Base-by-base conservation (phyloP, 495 filamentous ascomycete species). In the Gamarada debralockiae region DNA sequence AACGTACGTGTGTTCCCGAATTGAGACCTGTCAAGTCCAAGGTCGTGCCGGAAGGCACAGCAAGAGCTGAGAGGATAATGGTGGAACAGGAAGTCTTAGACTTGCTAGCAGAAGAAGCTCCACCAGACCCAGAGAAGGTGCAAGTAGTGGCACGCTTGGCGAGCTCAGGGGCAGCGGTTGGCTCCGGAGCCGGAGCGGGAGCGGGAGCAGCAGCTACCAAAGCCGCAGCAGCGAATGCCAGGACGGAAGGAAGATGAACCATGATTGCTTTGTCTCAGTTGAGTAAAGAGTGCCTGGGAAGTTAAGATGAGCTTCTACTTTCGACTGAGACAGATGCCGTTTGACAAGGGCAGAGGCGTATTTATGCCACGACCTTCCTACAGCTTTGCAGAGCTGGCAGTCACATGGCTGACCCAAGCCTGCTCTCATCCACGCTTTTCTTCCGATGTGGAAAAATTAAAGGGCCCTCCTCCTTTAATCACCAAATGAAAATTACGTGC, bases 41-140 rank as follows among this genome's bases (percentile, higher is more conserved):
- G 5, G 76, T 78, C 34, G 69, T 63, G 10, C 78, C 78, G 6
- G 78, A 71, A 21, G 78, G 77, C 2, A 82, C 78, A 14, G 66
- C 67, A 31, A 82, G 64, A 52, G 67, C 63, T 25, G 67, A 68
- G 13, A 81, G 62, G 20, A 74, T 59, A 50, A 82, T 74, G 6
- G 67, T 76, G 15, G 76, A 70, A 64, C 79, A 81, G n/a, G 68
- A 69, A 0, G 65, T 62, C 63, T 74, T 72, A 49, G 72, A 70
- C 20, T 67, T 68, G 49, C 59, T 73, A 14, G 71, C 78, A 3
- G 61, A 52, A 8, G 60, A 56, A 39, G 60, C 63, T 13, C 62
- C 62, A 23, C 68, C 57, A 5, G 74, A 70, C 17, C 53, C 53
- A 27, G 66, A 75, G 60, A 80, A 80, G 39, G 76, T 80, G 61